A percentile compares a stretch with the other conserved stretches of the same genome.
Evolutionary conservation across 805 yeast species (phyloP).

Genomic region (Wickerhamiella vanderwaltii): DNA sequence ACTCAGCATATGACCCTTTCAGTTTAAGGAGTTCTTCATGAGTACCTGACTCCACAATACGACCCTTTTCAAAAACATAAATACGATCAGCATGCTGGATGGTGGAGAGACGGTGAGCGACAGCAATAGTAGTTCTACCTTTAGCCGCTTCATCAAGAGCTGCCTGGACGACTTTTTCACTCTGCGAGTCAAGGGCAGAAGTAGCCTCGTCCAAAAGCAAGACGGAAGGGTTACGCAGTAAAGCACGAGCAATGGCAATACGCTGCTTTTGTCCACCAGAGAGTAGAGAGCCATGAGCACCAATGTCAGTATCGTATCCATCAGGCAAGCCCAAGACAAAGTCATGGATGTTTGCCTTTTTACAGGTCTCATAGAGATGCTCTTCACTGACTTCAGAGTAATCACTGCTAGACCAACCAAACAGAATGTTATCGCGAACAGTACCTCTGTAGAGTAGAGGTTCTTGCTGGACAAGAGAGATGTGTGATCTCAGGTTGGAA

Average conservation of each 20-base stretch:
- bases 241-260: conserved; percentile 63
- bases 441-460: conserved; percentile 46
- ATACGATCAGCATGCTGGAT: conserved; percentile 52
- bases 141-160: conserved; percentile 57
- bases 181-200: conserved; percentile 52
- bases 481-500: conserved; percentile 36
- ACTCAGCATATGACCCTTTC: conserved; percentile 30
- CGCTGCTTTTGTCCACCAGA: conserved; percentile 74
- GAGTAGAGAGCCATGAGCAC: conserved; percentile 44
- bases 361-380: conserved; percentile 36
- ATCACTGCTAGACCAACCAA: conserved; percentile 31
- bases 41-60: conserved; percentile 46
- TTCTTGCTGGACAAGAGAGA: conserved; percentile 53
- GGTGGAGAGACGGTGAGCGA: conserved; percentile 72
- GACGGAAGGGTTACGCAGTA: conserved; percentile 52
- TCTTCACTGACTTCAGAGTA: conserved; percentile 29
- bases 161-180: conserved; percentile 63
- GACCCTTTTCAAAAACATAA: conserved; percentile 50
- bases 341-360: conserved; percentile 47
- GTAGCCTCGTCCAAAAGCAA: conserved; percentile 60
- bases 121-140: conserved; percentile 68
- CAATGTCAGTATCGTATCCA: conserved; percentile 46
- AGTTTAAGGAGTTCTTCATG: conserved; percentile 36
- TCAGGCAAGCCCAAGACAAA: conserved; percentile 45
- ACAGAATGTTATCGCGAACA: conserved; percentile 43